phyloP scores from a whole-genome alignment of 2,329 filamentous ascomycete genomes.

The Pyrenophora tritici-repentis region DNA sequence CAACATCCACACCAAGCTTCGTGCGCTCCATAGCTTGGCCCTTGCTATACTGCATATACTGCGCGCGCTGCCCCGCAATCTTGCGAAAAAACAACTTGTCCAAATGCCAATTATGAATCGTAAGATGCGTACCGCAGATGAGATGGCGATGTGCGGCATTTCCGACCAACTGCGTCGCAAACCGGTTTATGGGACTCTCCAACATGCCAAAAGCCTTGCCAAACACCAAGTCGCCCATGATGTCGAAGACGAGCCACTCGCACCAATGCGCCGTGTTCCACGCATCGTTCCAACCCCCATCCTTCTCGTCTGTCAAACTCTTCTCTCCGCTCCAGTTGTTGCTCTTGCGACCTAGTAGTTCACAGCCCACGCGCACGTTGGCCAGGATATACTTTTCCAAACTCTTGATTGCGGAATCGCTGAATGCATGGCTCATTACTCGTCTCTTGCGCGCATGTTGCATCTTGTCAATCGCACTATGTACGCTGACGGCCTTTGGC shows the following conservation, averaged over 20 bases:
- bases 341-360: slow-evolving; percentile 36
- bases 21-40: slow-evolving; percentile 51
- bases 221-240: slow-evolving; percentile 57
- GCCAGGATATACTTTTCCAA: slow-evolving; percentile 54
- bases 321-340: slow-evolving; percentile 14
- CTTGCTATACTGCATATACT: slow-evolving; percentile 53
- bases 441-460: slow-evolving; percentile 54
- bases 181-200: slow-evolving; percentile 47
- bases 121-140: slow-evolving; percentile 51
- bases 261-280: slow-evolving; percentile 54
- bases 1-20: slow-evolving; percentile 47
- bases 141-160: slow-evolving; percentile 53
- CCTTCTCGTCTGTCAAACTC: slow-evolving; percentile 11
- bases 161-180: slow-evolving; percentile 50
- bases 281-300: slow-evolving; percentile 48
- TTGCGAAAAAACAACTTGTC: slow-evolving; percentile 53
- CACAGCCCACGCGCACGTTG: slow-evolving; percentile 50
- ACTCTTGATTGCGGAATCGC: slow-evolving; percentile 51
- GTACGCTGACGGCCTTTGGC: slow-evolving; percentile 50
- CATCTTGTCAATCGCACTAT: slow-evolving; percentile 52
- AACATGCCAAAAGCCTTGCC: slow-evolving; percentile 54
- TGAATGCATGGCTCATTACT: slow-evolving; percentile 55
- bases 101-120: slow-evolving; percentile 51
- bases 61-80: slow-evolving; percentile 48
- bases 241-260: slow-evolving; percentile 56